A percentile compares a stretch with the other conserved stretches of the same genome.
These are phyloP conservation scores for Galerina marginata DNA, from an alignment of 768 basidiomycete genomes.

Conservation along the genomic window DNA sequence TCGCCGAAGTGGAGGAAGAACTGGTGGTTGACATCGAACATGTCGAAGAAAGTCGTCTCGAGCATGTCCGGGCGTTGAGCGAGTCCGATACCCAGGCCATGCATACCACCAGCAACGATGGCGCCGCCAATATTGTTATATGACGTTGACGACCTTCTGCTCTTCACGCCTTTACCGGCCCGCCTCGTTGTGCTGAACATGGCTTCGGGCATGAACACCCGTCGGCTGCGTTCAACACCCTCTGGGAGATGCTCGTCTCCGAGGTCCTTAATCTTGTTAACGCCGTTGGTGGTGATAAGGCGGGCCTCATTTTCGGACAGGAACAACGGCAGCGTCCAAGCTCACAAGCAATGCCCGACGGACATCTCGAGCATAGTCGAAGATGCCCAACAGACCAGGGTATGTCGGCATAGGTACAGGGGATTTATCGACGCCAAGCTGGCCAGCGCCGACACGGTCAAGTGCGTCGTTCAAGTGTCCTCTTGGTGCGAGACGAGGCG, in stretches of 20 bases:
- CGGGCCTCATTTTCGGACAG: constrained; percentile 87
- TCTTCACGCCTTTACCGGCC: constrained; percentile 45
- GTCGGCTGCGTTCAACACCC: constrained; percentile 78
- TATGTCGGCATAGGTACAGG: constrained; percentile 71
- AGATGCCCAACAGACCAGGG: constrained; percentile 81
- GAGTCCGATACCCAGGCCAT: constrained; percentile 84
- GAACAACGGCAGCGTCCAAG: constrained; percentile 78
- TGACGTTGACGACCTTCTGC: constrained; percentile 39
- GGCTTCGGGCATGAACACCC: constrained; percentile 95
- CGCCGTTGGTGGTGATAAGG: constrained; percentile 62
- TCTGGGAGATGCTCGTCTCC: constrained; percentile 81
- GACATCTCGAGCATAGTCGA: constrained; percentile 87
- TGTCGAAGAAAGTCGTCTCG: constrained; percentile 80
- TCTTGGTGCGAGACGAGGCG: constrained; percentile 59
- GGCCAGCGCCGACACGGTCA: constrained; percentile 77
- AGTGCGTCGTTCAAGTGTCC: constrained; percentile 74
- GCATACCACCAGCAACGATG: constrained; percentile 76
- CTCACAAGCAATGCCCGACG: constrained; percentile 77
- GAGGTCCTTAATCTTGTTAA: constrained; percentile 67
- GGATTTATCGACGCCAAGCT: constrained; percentile 60
- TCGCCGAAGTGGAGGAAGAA: constrained; percentile 75
- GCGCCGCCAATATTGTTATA: constrained; percentile 44
- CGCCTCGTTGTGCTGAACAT: constrained; percentile 81
- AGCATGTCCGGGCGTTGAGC: constrained; percentile 78
- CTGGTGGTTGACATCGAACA: constrained; percentile 87